Evolutionary conservation across 768 basidiomycete species (phyloP).

Genomic region (Serendipita sp.): DNA sequence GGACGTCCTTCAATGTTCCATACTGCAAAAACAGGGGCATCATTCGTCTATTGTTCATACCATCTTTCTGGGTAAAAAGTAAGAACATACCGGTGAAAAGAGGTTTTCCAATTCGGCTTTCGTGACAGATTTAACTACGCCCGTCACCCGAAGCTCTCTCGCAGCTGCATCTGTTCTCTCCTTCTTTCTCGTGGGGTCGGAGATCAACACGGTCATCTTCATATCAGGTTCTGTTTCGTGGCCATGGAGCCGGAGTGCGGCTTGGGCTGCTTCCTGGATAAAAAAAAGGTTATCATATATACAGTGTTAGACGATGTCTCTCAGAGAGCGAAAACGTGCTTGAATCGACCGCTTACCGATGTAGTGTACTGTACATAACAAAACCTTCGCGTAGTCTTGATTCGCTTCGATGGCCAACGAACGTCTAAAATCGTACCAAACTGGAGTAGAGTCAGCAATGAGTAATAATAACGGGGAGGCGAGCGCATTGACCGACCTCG

Average conservation of each 20-base stretch:
- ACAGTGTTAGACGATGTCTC: too few relatives aligned
- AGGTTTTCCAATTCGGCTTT: slow-evolving; percentile 63
- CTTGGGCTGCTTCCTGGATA: slow-evolving; percentile 36
- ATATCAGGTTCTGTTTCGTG: slow-evolving; percentile 55
- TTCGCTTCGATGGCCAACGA: slow-evolving; percentile 96
- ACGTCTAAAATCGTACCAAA: slow-evolving; percentile 86
- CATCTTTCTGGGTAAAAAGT: too few relatives aligned
- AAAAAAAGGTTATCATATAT: too few relatives aligned
- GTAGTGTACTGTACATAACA: slow-evolving; percentile 86
- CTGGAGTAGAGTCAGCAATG: slow-evolving; percentile 23
- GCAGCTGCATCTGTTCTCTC: slow-evolving; percentile 79
- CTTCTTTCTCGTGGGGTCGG: slow-evolving; percentile 80
- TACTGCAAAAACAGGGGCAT: slow-evolving; percentile 33
- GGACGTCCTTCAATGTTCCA: slow-evolving; percentile 65
- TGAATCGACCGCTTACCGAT: slow-evolving; percentile 38
- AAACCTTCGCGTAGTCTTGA: slow-evolving; percentile 78
- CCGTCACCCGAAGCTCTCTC: slow-evolving; percentile 75
- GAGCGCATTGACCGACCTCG: slow-evolving; percentile 31
- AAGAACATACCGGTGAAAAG: slow-evolving; percentile 49
- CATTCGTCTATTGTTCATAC: too few relatives aligned
- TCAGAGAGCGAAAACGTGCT: not conserved
- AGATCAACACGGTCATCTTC: slow-evolving; percentile 61
- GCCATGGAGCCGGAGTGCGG: slow-evolving; percentile 65
- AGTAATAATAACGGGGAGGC: not conserved
- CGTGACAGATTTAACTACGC: slow-evolving; percentile 60